These are phyloP conservation scores for Sugiyamaella pinicola DNA, from an alignment of 1,139 yeast species.

Conservation along the genomic window DNA sequence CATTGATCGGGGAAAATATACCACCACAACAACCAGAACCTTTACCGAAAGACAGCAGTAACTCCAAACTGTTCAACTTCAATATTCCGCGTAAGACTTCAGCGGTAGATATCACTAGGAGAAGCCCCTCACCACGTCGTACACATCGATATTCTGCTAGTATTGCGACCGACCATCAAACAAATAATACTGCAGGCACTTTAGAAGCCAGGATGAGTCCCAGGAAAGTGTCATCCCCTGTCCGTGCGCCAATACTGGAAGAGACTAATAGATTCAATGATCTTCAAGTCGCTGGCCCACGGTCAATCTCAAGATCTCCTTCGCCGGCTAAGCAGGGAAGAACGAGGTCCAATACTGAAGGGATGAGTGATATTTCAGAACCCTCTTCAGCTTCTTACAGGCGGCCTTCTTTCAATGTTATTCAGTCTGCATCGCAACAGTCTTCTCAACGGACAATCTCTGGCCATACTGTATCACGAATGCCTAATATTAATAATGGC, in stretches of 20 bases:
- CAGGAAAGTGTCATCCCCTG: constrained; percentile 22
- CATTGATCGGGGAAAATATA: background rate
- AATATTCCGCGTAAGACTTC: background rate
- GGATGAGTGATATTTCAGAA: background rate
- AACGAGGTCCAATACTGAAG: background rate
- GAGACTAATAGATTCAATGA: background rate
- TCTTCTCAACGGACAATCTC: constrained; percentile 17
- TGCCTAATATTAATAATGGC: constrained; percentile 6
- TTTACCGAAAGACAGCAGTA: background rate
- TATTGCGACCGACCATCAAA: constrained; percentile 4
- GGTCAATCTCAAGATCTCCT: constrained; percentile 3
- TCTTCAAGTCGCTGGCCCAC: background rate
- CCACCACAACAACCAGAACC: background rate
- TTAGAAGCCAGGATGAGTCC: constrained; percentile 17
- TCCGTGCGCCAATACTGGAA: constrained; percentile 17
- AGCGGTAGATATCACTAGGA: background rate
- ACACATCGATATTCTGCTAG: constrained; percentile 18
- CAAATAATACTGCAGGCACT: background rate
- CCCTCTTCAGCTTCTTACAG: background rate
- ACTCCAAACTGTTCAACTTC: constrained; percentile 6
- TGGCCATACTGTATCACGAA: constrained; percentile 10
- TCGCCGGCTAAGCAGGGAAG: constrained; percentile 10
- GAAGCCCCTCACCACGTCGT: constrained; percentile 17
- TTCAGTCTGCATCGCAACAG: background rate
- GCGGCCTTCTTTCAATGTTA: constrained; percentile 1